A percentile compares a stretch with the other conserved stretches of the same genome.
Conservation (phyloP, 495 filamentous ascomycete species). For the Talaromyces borbonicus region DNA sequence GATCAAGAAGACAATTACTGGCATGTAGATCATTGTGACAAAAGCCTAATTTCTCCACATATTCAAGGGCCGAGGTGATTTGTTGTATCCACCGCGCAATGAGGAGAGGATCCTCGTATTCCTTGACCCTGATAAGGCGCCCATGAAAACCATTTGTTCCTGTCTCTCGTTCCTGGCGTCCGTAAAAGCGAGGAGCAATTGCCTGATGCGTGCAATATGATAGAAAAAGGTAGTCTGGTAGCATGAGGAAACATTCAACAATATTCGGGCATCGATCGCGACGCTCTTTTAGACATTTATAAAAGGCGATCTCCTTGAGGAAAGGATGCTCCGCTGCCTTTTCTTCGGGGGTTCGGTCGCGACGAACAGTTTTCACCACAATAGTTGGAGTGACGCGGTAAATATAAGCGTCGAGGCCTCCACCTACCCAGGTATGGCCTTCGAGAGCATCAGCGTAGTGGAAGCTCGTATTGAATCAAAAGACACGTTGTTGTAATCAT, state of each 20-base stretch:
- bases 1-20: slow-evolving; percentile 15
- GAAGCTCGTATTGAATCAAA: too few relatives aligned
- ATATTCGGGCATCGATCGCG: slow-evolving; percentile 14
- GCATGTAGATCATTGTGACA: slow-evolving; percentile 16
- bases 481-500: too few relatives aligned
- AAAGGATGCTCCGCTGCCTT: slow-evolving; percentile 5
- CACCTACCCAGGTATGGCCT: slow-evolving; percentile 13
- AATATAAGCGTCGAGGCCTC: slow-evolving; percentile 15
- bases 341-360: slow-evolving; percentile 11
- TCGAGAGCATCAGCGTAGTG: too few relatives aligned
- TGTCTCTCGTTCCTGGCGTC: slow-evolving; percentile 17
- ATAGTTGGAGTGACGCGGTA: slow-evolving; percentile 17
- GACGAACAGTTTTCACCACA: slow-evolving; percentile 19
- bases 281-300: slow-evolving; percentile 12
- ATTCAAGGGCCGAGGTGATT: slow-evolving; percentile 15
- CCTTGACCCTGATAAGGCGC: slow-evolving; percentile 13
- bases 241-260: slow-evolving; percentile 17
- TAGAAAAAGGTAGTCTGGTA: slow-evolving; percentile 15
- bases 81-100: slow-evolving; percentile 16
- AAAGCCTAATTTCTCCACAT: slow-evolving; percentile 14
- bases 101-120: slow-evolving; percentile 15
- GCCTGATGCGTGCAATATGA: slow-evolving; percentile 16
- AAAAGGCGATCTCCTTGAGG: slow-evolving; percentile 17
- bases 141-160: slow-evolving; percentile 12
- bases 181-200: slow-evolving; percentile 13